A percentile compares a stretch with the other conserved stretches of the same genome.
Conservation (phyloP, 2,329 filamentous ascomycete genomes). For the Aureobasidium namibiae region DNA sequence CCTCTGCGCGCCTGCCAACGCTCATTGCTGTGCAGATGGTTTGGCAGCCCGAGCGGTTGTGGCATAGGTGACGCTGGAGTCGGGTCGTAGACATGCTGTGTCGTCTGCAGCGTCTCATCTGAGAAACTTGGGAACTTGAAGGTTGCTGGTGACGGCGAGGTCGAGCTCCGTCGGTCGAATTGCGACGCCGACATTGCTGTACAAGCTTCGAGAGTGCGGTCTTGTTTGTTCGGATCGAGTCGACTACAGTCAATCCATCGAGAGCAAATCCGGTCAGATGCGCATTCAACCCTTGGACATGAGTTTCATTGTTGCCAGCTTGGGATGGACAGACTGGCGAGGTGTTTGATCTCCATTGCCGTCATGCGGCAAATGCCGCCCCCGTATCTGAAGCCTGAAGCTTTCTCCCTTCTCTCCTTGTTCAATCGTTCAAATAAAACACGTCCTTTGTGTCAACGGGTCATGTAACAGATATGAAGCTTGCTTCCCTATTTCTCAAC, state of each 20-base stretch:
- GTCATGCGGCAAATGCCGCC: slow-evolving; percentile 3
- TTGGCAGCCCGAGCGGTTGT: slow-evolving; percentile 25
- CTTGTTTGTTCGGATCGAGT: background rate
- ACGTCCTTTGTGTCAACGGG: background rate
- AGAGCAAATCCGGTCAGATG: background rate
- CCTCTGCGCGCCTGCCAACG: slow-evolving; percentile 53
- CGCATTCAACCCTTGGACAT: background rate
- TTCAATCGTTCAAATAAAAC: background rate
- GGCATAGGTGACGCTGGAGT: slow-evolving; percentile 25
- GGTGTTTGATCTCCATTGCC: slow-evolving; percentile 3
- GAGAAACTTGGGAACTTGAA: slow-evolving; percentile 40
- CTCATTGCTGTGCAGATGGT: slow-evolving; percentile 35
- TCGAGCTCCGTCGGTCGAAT: slow-evolving; percentile 16
- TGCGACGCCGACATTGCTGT: slow-evolving; percentile 6
- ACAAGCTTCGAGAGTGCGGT: background rate
- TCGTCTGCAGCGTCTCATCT: slow-evolving; percentile 32
- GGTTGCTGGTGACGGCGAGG: slow-evolving; percentile 20
- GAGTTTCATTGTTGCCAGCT: slow-evolving; percentile 1
- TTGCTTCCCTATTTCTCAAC: background rate
- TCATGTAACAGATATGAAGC: background rate
- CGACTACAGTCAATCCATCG: slow-evolving; percentile 8
- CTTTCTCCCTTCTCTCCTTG: background rate
- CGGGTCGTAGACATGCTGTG: slow-evolving; percentile 22
- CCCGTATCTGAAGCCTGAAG: background rate
- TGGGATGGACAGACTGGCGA: background rate